Evolutionary conservation across 2,329 filamentous ascomycete genomes (phyloP).

Genomic region (Onygenales sp.): DNA sequence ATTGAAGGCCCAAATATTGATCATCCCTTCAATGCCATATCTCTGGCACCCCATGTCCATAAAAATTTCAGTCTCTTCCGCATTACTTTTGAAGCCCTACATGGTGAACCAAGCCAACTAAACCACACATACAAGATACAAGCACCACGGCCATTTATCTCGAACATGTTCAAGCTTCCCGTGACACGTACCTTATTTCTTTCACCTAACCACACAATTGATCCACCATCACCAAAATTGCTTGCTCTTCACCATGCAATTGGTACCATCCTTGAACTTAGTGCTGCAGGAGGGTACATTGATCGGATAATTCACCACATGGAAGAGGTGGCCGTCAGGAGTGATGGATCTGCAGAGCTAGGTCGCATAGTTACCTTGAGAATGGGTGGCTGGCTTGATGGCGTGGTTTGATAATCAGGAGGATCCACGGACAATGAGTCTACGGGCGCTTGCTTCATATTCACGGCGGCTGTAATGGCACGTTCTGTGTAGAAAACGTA

Average conservation of each 20-base stretch:
- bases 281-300: constrained; percentile 8
- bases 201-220: constrained; percentile 20
- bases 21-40: constrained; percentile 12
- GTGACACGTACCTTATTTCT: constrained; percentile 15
- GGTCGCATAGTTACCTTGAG: neutral
- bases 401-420: too few species aligned
- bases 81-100: constrained; percentile 11
- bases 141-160: constrained; percentile 9
- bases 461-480: too few species aligned
- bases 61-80: constrained; percentile 12
- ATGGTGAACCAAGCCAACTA: neutral
- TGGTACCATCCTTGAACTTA: constrained; percentile 18
- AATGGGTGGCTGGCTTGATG: too few species aligned
- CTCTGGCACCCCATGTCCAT: constrained; percentile 10
- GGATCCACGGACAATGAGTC: too few species aligned
- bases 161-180: constrained; percentile 14
- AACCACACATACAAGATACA: constrained; percentile 13
- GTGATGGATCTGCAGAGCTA: neutral
- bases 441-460: too few species aligned
- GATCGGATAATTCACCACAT: constrained; percentile 15
- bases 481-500: too few species aligned
- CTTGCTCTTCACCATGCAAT: constrained; percentile 20
- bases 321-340: constrained; percentile 9
- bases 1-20: constrained; percentile 12
- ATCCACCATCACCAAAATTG: constrained; percentile 21